phyloP scores from a whole-genome alignment of 2,329 filamentous ascomycete species.

The Arthroderma uncinatum region DNA sequence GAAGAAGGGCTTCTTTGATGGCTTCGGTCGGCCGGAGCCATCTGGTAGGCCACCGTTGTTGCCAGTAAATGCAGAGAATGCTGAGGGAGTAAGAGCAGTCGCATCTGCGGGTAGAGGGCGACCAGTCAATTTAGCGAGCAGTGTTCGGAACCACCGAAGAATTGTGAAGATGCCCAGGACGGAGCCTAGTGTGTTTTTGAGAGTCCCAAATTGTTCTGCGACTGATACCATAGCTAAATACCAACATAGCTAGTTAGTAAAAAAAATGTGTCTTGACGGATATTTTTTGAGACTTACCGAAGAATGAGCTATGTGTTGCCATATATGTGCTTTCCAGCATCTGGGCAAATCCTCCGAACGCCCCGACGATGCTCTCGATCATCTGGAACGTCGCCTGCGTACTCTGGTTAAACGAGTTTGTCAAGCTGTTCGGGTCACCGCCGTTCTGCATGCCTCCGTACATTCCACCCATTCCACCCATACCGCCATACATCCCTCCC shows the following conservation, averaged over 20 bases:
- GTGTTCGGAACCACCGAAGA: constrained; percentile 85
- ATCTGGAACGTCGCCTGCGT: constrained; percentile 97
- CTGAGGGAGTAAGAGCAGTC: constrained; percentile 73
- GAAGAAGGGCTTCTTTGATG: constrained; percentile 88
- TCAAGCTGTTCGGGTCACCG: constrained; percentile 71
- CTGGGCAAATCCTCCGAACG: constrained; percentile 94
- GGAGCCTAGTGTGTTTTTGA: constrained; percentile 85
- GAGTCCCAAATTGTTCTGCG: constrained; percentile 88
- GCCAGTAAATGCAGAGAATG: constrained; percentile 81
- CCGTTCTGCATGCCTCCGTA: constrained; percentile 36
- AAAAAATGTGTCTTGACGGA: background rate
- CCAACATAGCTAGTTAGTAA: background rate
- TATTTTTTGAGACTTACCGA: constrained; percentile 51
- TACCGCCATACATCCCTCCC: constrained; percentile 39
- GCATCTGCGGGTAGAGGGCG: constrained; percentile 81
- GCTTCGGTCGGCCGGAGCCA: constrained; percentile 48
- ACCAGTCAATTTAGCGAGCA: constrained; percentile 85
- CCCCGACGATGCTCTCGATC: constrained; percentile 91
- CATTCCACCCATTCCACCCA: constrained; percentile 34
- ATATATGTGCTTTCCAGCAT: constrained; percentile 99
- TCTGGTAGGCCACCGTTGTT: constrained; percentile 34
- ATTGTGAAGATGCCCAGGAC: constrained; percentile 91
- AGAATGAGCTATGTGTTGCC: constrained; percentile 98
- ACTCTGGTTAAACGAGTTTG: constrained; percentile 88
- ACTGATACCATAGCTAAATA: constrained; percentile 85